Evolutionary conservation across 2,329 filamentous ascomycete species (phyloP).

Genomic region (Knoxdaviesia proteae): DNA sequence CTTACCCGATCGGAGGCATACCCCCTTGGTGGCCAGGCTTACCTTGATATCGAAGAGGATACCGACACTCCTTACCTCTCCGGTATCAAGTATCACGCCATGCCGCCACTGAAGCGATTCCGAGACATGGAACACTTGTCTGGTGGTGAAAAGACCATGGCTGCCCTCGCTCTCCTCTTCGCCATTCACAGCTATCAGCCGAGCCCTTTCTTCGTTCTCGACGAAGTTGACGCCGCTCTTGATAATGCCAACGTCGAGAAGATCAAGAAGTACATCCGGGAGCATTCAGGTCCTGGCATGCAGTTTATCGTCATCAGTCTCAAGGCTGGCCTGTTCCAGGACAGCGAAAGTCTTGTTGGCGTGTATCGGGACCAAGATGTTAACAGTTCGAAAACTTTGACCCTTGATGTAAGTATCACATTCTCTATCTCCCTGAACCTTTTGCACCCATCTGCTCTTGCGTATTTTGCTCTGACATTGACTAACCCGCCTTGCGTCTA

Average conservation of each 20-base stretch:
- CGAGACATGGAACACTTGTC: slow-evolving; percentile 97
- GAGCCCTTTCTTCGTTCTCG: slow-evolving; percentile 89
- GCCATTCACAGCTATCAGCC: slow-evolving; percentile 94
- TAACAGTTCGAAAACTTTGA: slow-evolving; percentile 80
- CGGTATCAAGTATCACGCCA: slow-evolving; percentile 95
- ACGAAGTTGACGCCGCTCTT: slow-evolving; percentile 94
- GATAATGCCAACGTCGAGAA: slow-evolving; percentile 94
- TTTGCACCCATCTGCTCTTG: too few species aligned
- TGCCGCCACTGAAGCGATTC: slow-evolving; percentile 96
- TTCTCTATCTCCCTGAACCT: neutral
- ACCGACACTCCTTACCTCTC: slow-evolving; percentile 90
- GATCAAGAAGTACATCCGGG: slow-evolving; percentile 87
- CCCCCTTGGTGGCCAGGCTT: slow-evolving; percentile 72
- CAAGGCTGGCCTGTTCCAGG: slow-evolving; percentile 89
- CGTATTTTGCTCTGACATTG: too few species aligned
- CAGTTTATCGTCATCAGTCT: slow-evolving; percentile 97
- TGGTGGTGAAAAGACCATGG: slow-evolving; percentile 97
- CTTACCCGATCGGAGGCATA: slow-evolving; percentile 81
- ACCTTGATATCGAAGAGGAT: slow-evolving; percentile 83
- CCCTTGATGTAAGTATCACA: slow-evolving; percentile 63
- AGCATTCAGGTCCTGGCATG: slow-evolving; percentile 91
- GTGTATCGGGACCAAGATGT: slow-evolving; percentile 89
- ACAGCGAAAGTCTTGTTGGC: slow-evolving; percentile 85
- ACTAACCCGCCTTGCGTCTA: too few species aligned
- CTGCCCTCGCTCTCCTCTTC: slow-evolving; percentile 84